Conservation (phyloP, 768 basidiomycete species). For the Mycena crocata region DNA sequence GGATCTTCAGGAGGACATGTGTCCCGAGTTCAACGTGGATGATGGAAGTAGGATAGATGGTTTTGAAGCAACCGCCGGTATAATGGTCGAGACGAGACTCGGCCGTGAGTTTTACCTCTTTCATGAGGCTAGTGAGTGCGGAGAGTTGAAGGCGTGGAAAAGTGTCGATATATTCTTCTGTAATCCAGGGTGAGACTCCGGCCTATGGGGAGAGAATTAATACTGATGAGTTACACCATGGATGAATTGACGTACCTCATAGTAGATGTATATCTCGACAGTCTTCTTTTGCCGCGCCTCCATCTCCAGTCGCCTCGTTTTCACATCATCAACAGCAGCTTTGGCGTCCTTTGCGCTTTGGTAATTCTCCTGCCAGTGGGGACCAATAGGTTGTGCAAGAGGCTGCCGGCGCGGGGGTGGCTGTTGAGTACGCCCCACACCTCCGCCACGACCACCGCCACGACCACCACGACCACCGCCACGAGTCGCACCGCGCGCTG, state of each 20-base stretch:
- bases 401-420: neutral
- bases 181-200: neutral
- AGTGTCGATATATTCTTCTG: neutral
- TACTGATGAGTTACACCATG: neutral
- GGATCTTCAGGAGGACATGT: neutral
- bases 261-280: neutral
- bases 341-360: neutral
- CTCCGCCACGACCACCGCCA: no score
- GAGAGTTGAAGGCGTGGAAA: conserved; percentile 17
- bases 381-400: conserved; percentile 16
- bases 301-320: conserved; percentile 7
- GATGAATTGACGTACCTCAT: neutral
- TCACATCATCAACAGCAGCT: neutral
- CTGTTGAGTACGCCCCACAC: no score
- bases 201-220: conserved; percentile 6
- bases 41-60: neutral
- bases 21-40: neutral
- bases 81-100: conserved; percentile 4
- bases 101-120: neutral
- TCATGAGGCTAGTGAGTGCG: neutral
- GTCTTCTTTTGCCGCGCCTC: conserved; percentile 18
- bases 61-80: neutral
- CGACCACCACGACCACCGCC: no score
- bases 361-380: neutral
- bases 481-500: no score